Percentiles rank a stretch among this genome's conserved stretches.
Conservation (phyloP, 345 rosid species). For the Euclidium syriacum region DNA sequence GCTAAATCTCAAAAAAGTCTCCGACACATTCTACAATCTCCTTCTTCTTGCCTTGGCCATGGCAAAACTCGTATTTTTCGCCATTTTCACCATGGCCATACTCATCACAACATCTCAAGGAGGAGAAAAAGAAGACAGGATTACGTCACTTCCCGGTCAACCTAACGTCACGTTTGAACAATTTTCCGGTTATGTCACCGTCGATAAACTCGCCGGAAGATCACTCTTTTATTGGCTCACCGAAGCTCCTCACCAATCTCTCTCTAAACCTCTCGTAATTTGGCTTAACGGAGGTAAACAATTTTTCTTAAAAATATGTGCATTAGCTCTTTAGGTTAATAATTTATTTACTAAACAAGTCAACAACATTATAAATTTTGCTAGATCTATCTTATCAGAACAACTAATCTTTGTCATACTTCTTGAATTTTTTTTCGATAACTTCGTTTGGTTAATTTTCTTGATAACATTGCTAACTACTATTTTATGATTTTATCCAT, state of each 20-base stretch:
- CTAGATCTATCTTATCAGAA: neutral
- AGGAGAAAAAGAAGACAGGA: constrained; percentile 44
- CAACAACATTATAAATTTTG: neutral
- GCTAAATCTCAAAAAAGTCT: constrained; percentile 16
- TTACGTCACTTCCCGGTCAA: constrained; percentile 84
- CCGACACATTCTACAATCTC: neutral
- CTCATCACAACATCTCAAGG: constrained; percentile 25
- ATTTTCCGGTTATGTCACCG: constrained; percentile 89
- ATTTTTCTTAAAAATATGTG: neutral
- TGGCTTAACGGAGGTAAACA: constrained; percentile 95
- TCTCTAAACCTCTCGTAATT: constrained; percentile 70
- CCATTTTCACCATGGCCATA: constrained; percentile 17
- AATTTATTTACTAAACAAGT: neutral
- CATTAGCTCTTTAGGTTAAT: neutral
- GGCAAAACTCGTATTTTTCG: constrained; percentile 32
- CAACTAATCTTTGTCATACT: constrained; percentile 3
- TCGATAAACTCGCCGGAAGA: constrained; percentile 56
- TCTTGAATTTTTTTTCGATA: neutral
- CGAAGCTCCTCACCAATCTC: constrained; percentile 51
- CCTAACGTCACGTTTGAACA: constrained; percentile 83
- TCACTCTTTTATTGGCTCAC: constrained; percentile 97
- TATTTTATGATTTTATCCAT: too few relatives aligned
- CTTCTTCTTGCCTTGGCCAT: constrained; percentile 22
- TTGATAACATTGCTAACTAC: too few relatives aligned
- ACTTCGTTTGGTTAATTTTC: too few relatives aligned